Evolutionary conservation across 768 basidiomycete genomes (phyloP).

Genomic region (Xerocomellus amylosporus): DNA sequence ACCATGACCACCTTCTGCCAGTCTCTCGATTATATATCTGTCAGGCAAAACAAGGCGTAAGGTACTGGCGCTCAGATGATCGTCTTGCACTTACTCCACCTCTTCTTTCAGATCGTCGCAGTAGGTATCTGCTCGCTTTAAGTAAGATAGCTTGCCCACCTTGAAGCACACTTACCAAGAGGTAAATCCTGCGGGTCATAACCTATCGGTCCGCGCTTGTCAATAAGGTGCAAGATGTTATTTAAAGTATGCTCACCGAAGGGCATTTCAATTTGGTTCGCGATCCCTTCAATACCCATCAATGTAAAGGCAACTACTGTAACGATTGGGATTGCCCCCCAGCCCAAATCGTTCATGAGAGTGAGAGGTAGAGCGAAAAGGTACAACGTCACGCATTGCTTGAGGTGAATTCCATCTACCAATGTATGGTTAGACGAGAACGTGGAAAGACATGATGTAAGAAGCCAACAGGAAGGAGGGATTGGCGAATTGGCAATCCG

Average conservation of each 20-base stretch:
- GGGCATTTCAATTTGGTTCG: constrained; percentile 92
- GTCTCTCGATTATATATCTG: constrained; percentile 66
- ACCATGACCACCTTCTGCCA: constrained; percentile 77
- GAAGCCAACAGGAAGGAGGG: constrained; percentile 62
- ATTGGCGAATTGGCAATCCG: constrained; percentile 88
- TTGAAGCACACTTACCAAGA: constrained; percentile 50
- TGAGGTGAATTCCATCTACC: constrained; percentile 83
- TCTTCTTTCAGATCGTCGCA: constrained; percentile 86
- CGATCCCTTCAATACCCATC: constrained; percentile 95
- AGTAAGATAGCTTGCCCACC: neutral
- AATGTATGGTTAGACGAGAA: constrained; percentile 8
- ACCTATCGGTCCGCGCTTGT: constrained; percentile 35
- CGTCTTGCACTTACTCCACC: constrained; percentile 55
- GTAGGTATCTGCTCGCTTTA: constrained; percentile 58
- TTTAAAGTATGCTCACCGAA: constrained; percentile 56
- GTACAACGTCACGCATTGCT: constrained; percentile 93
- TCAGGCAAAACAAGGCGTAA: constrained; percentile 7
- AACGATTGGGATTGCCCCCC: constrained; percentile 81
- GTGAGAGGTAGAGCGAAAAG: constrained; percentile 89
- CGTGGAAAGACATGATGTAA: neutral
- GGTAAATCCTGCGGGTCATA: constrained; percentile 69
- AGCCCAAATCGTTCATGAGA: constrained; percentile 77
- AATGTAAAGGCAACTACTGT: constrained; percentile 88
- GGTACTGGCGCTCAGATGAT: neutral
- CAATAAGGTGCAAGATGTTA: neutral